Percentiles rank a stretch among this genome's conserved stretches.
Evolutionary conservation across 73 alveolate genomes (phyloP).

Genomic region (Durusdinium trenchii): DNA sequence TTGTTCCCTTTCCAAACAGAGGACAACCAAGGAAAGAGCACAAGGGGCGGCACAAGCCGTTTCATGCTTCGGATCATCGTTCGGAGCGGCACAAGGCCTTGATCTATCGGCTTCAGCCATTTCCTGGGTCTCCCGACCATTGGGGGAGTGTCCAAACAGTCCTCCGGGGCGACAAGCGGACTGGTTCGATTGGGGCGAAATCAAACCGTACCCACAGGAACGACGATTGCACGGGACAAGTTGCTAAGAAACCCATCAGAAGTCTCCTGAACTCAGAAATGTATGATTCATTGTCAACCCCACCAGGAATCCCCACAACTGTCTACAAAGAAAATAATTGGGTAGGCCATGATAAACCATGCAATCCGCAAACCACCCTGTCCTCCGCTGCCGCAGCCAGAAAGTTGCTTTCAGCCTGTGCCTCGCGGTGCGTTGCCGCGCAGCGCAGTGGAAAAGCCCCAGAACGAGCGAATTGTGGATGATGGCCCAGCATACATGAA

Average conservation of each 20-base stretch:
- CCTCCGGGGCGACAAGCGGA: neutral
- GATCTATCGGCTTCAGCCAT: neutral
- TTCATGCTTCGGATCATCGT: too few species aligned
- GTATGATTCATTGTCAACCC: neutral
- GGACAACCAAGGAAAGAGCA: too few species aligned
- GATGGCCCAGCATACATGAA: too few species aligned
- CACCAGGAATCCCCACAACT: neutral
- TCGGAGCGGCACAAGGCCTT: too few species aligned
- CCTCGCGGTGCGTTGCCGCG: too few species aligned
- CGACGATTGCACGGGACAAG: neutral
- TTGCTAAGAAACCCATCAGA: neutral
- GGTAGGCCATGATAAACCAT: neutral
- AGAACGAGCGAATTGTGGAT: too few species aligned
- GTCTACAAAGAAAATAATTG: neutral
- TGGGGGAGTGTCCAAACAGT: conserved; percentile 65
- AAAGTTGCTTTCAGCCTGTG: conserved; percentile 47
- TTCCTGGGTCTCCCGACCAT: conserved; percentile 23
- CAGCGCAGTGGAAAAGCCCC: too few species aligned
- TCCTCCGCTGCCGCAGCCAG: conserved; percentile 84
- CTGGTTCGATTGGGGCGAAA: too few species aligned
- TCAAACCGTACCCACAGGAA: neutral
- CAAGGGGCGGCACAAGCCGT: too few species aligned
- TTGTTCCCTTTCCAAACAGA: too few species aligned
- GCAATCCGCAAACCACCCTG: neutral
- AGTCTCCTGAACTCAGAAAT: neutral